Evolutionary conservation across 306 rosid genomes (phyloP), one percentile per base, ranked within the genome.

Genomic region (Biancaea sappan): DNA sequence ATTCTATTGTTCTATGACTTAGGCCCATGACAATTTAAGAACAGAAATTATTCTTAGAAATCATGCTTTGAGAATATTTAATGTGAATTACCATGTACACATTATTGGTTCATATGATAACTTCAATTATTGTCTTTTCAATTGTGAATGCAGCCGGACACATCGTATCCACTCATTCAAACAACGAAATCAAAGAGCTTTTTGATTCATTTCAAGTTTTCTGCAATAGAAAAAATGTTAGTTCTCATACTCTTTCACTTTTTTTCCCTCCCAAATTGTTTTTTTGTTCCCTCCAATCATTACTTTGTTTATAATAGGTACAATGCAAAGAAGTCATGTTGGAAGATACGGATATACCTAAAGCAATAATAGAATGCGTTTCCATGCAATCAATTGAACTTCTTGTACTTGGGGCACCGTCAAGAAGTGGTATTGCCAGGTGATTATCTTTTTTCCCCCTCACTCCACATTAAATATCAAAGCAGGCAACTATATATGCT

Each of bases 131-230:
- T n/a, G n/a, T n/a, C n/a, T n/a, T n/a, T n/a, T n/a, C n/a, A n/a
- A n/a, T n/a, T n/a, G n/a, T n/a, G n/a, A n/a, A n/a, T n/a, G n/a
- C n/a, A n/a, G n/a, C n/a, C n/a, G n/a, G n/a, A n/a, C n/a, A n/a
- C n/a, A n/a, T n/a, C n/a, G n/a, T n/a, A n/a, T n/a, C n/a, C n/a
- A n/a, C n/a, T n/a, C n/a, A n/a, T n/a, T n/a, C n/a, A n/a, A n/a
- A 92, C 25, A 78, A 75, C n/a, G 91, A 92, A 50, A 76, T 88
- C 22, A 90, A 47, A 52, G 90, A 90, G 38, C 87, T 92, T 77
- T 92, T 90, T 76, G 76, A 82, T 35, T 87, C 94, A 1, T 92
- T 88, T 64, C 94, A 91, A 12, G 88, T 88, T 86, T 79, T 88
- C 71, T 92, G 94, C 85, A 83, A 88, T 7, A 75, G 88, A 81